These are phyloP conservation scores for Colletotrichum sp. DNA, from an alignment of 2,329 filamentous ascomycete species.

Conservation along the genomic window DNA sequence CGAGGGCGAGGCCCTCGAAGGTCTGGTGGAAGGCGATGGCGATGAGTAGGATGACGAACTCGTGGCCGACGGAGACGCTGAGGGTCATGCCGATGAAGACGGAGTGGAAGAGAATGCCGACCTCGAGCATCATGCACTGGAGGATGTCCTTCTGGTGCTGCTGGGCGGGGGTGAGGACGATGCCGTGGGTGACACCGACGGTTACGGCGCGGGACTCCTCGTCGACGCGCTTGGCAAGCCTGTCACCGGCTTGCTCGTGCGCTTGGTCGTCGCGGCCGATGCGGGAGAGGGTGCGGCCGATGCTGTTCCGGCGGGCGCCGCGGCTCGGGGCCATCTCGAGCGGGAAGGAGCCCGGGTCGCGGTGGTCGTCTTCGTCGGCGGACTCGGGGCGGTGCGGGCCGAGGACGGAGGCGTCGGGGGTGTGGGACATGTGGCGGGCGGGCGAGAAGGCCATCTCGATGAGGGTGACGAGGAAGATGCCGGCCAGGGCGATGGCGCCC, in stretches of 20 bases:
- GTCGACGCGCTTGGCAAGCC: slow-evolving; percentile 25
- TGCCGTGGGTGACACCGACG: not conserved
- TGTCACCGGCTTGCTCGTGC: not conserved
- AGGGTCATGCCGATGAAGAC: slow-evolving; percentile 87
- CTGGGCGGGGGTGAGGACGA: slow-evolving; percentile 53
- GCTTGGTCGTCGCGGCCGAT: not conserved
- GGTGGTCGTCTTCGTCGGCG: not conserved
- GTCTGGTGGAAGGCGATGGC: slow-evolving; percentile 78
- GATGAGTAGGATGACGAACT: slow-evolving; percentile 79
- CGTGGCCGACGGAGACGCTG: slow-evolving; percentile 76
- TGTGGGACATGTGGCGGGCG: slow-evolving; percentile 31
- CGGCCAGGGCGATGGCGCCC: slow-evolving; percentile 79
- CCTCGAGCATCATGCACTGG: slow-evolving; percentile 79
- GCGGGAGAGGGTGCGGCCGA: slow-evolving; percentile 14
- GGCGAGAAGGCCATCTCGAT: slow-evolving; percentile 75
- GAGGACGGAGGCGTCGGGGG: slow-evolving; percentile 29
- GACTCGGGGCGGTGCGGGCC: slow-evolving; percentile 14
- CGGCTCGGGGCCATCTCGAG: not conserved
- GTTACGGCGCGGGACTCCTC: not conserved
- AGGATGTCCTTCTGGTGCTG: slow-evolving; percentile 69
- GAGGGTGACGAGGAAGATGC: slow-evolving; percentile 78
- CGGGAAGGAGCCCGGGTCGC: not conserved
- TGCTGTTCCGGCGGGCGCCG: not conserved
- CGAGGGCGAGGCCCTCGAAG: slow-evolving; percentile 65
- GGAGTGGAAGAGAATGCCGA: slow-evolving; percentile 80